Conservation (phyloP, 768 basidiomycete species). For the Rickenella mellea region DNA sequence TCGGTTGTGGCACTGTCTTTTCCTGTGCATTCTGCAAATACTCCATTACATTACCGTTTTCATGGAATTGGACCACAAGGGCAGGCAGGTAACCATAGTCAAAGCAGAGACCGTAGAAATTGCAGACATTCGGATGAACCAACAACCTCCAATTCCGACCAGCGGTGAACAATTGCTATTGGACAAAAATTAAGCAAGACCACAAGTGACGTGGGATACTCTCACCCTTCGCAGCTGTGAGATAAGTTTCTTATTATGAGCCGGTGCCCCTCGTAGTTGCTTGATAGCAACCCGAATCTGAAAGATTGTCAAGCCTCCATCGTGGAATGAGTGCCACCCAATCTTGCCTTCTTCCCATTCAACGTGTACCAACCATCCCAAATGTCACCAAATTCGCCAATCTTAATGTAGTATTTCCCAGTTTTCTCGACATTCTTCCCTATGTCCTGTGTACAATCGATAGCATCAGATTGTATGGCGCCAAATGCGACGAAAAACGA, state of each 20-base stretch:
- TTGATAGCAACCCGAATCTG: constrained; percentile 11
- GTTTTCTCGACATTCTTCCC: neutral
- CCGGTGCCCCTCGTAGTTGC: constrained; percentile 12
- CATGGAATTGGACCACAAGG: constrained; percentile 15
- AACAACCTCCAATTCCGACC: constrained; percentile 9
- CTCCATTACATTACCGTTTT: constrained; percentile 14
- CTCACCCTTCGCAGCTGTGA: constrained; percentile 6
- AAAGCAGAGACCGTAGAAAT: constrained; percentile 13
- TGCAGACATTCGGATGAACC: constrained; percentile 13
- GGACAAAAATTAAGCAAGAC: neutral
- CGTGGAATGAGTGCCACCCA: too few relatives aligned
- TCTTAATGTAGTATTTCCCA: neutral
- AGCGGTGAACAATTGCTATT: constrained; percentile 2
- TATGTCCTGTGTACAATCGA: neutral
- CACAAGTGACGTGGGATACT: neutral
- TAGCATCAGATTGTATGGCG: neutral
- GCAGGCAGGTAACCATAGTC: constrained; percentile 15
- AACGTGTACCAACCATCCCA: neutral
- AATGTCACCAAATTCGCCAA: neutral
- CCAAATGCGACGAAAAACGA: too few relatives aligned
- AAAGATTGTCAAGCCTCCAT: neutral
- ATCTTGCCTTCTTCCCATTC: neutral
- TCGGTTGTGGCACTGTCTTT: neutral
- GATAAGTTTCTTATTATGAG: constrained; percentile 7
- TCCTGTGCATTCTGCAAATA: constrained; percentile 12